Evolutionary conservation across 2,329 filamentous ascomycete genomes (phyloP), one percentile per base, ranked within the genome.

Genomic region (Didymella arachidicola): DNA sequence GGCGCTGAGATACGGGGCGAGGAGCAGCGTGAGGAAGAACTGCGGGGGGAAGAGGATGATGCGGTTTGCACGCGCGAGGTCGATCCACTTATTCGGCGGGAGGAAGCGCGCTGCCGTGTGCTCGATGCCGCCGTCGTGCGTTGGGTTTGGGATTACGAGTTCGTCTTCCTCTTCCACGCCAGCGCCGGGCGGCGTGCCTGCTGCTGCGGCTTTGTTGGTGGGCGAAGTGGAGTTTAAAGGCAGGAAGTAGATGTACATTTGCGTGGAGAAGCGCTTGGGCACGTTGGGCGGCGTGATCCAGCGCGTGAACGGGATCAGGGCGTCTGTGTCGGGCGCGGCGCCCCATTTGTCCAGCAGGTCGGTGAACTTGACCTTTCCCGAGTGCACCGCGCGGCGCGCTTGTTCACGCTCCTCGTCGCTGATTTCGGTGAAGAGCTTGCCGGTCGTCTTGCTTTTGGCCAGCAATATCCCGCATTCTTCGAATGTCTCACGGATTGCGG

Each of bases 201-300:
- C 34, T 11, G 71, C 77, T 66, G 61, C 68, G 30, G 67, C 71
- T 6, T 74, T 63, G 5, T 73, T 73, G 41, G 72, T 69, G 0
- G 74, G 68, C 7, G 69, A 69, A 1, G 59, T 45, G 14, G 78
- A 75, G 11, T 67, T 63, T 5, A 88, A 78, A 0, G 93, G 93
- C 2, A 97, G 83, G 77, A 96, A 89, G 78, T 97, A 97, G 11
- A 98, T 77, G 78, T 98, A 99, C 94, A 98, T 98, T 74, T 97
- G 93, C 0, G 94, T 97, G 0, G 91, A 92, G 79, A 96, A 99
- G 44, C 95, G 86, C 68, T 89, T 92, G 0, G 87, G 85, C 1
- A 89, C 80, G 61, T 85, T 87, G 0, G 81, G 77, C 0, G 94
- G 94, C 2, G 95, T 98, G 55, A 98, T 84, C 95, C 95, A 98